Base-by-base conservation (phyloP, 1,284 basidiomycete genomes). In the Trichosporon faecale region DNA sequence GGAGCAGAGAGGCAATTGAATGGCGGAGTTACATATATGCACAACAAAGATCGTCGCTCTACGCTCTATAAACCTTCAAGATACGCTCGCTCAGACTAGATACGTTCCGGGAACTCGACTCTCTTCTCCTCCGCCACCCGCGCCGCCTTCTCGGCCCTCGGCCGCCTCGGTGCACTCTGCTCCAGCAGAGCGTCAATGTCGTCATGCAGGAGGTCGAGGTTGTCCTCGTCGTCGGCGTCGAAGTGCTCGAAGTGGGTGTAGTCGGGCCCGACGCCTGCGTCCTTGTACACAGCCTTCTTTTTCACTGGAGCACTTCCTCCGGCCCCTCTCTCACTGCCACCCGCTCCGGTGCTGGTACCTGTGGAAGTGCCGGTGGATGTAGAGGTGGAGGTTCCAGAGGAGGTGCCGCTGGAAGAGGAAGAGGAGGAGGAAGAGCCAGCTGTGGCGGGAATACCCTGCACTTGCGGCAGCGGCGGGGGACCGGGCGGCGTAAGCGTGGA, bases 221-320 rank as follows among this genome's bases (percentile, higher is more conserved):
- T 44, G 12, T 66, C 44, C 49, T 52, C 49, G n/a, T 21, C 49
- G 35, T 52, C 49, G 16, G 49, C 49, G 35, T 69, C 61, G 31
- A 61, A 65, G 14, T 55, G 40, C 8, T n/a, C 61, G 7, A 75
- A 75, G 23, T 77, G 76, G 31, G 31, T 33, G 31, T 3, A 3
- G 25, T 80, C 78, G 14, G 75, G 74, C 2, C 78, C 76, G 2
- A 77, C 76, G 9, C 70, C 74, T 68, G 77, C 74, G 60, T 81
- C 79, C 7, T 71, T 73, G 16, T 61, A 61, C 16, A 14, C 29
- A 1, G 27, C 16, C 29, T 31, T 29, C 27, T 55, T 57, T 25
- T 27, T 27, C 40, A n/a, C 40, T 8, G 18, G 4, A 3, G 40
- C 40, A 18, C 40, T 44, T 3, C 40, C 18, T n/a, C 40, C 40